phyloP scores from a whole-genome alignment of 2,329 filamentous ascomycete species.

The Ophiosphaerella narmari region DNA sequence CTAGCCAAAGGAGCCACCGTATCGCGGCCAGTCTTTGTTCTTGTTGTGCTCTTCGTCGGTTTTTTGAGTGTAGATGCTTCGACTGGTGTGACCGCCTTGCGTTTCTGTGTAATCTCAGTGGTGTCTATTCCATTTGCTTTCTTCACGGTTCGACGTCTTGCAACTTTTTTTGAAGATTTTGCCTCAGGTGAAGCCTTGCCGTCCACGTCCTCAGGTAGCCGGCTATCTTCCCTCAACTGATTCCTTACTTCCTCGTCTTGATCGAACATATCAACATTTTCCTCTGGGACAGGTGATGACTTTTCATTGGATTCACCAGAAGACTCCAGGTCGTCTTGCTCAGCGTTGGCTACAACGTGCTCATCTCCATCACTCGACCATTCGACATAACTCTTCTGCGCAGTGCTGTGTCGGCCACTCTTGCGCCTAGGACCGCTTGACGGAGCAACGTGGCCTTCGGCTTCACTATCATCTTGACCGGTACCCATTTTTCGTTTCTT shows the following conservation, averaged over 20 bases:
- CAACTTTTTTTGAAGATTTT: constrained; percentile 18
- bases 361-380: constrained; percentile 50
- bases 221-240: constrained; percentile 11
- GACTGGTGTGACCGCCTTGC: constrained; percentile 16
- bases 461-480: constrained; percentile 42
- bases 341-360: constrained; percentile 30
- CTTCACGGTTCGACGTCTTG: constrained; percentile 17
- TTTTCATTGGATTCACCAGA: constrained; percentile 18
- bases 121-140: constrained; percentile 22
- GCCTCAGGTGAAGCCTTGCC: constrained; percentile 23
- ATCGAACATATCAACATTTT: constrained; percentile 40
- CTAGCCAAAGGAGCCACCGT: constrained; percentile 13
- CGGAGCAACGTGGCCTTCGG: constrained; percentile 26
- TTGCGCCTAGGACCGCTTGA: constrained; percentile 52
- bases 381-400: constrained; percentile 53
- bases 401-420: constrained; percentile 43
- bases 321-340: constrained; percentile 23
- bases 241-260: constrained; percentile 9
- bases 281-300: constrained; percentile 20
- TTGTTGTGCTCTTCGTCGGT: constrained; percentile 16
- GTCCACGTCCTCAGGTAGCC: constrained; percentile 18
- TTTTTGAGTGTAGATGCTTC: constrained; percentile 22
- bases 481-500: constrained; percentile 37
- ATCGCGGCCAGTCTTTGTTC: constrained; percentile 20
- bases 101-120: constrained; percentile 20